These are phyloP conservation scores for Elongisporangium senticosum DNA, from an alignment of 352 stramenopile genomes.

Conservation along the genomic window DNA sequence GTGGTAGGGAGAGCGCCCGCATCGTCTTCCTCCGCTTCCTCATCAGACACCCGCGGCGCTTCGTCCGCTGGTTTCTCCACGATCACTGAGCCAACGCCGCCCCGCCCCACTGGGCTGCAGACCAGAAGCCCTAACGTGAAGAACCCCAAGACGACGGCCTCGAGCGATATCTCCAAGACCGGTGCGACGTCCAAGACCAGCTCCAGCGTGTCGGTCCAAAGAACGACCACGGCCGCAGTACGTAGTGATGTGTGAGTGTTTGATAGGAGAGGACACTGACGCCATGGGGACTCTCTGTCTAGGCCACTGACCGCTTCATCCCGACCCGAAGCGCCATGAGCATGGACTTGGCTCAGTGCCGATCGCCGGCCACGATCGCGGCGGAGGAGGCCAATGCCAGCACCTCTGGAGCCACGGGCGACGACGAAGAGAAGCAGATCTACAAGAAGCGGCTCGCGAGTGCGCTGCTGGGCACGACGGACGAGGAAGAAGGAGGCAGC, in stretches of 20 bases:
- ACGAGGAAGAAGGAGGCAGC: slow-evolving; percentile 58
- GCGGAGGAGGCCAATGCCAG: slow-evolving; percentile 25
- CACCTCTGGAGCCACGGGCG: slow-evolving; percentile 13
- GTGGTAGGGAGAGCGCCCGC: background rate
- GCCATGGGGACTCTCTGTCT: background rate
- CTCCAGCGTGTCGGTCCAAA: slow-evolving; percentile 12
- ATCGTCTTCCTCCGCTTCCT: slow-evolving; percentile 5
- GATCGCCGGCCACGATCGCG: slow-evolving; percentile 47
- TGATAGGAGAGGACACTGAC: slow-evolving; percentile 1
- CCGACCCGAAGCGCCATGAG: slow-evolving; percentile 85
- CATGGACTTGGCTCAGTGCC: slow-evolving; percentile 72
- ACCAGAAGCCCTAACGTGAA: slow-evolving; percentile 20
- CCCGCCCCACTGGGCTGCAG: slow-evolving; percentile 5
- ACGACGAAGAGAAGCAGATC: slow-evolving; percentile 73
- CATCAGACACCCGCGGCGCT: background rate
- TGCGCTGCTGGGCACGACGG: slow-evolving; percentile 56
- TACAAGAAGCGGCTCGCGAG: slow-evolving; percentile 82
- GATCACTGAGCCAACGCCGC: background rate
- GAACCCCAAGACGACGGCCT: slow-evolving; percentile 22
- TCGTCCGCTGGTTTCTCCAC: slow-evolving; percentile 1
- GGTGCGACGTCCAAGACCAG: slow-evolving; percentile 3
- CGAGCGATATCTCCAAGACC: slow-evolving; percentile 6
- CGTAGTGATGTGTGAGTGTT: background rate
- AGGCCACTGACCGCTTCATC: slow-evolving; percentile 77
- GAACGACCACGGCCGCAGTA: slow-evolving; percentile 5